Evolutionary conservation across 2,329 filamentous ascomycete species (phyloP).

Genomic region (Paraconiothyrium brasiliense): DNA sequence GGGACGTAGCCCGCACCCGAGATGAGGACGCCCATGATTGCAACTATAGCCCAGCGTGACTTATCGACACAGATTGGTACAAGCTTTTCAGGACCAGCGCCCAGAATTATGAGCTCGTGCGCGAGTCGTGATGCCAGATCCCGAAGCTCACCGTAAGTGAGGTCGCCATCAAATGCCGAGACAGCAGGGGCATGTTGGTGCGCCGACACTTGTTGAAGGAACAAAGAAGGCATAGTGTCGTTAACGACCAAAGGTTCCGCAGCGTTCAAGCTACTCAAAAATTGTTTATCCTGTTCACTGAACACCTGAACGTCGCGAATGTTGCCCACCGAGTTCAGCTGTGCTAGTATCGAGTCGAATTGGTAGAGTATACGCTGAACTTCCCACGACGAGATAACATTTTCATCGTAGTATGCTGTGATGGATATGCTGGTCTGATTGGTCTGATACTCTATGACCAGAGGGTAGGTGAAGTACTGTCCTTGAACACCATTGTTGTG

Average conservation of each 20-base stretch:
- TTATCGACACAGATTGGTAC: constrained; percentile 49
- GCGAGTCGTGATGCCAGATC: constrained; percentile 37
- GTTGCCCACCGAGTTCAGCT: constrained; percentile 34
- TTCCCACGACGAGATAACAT: constrained; percentile 39
- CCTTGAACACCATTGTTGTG: constrained; percentile 38
- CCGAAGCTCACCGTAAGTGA: constrained; percentile 40
- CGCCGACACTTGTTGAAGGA: constrained; percentile 30
- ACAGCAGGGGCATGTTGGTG: constrained; percentile 36
- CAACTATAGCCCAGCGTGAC: constrained; percentile 48
- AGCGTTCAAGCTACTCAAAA: constrained; percentile 37
- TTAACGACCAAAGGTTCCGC: constrained; percentile 31
- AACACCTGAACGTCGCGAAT: constrained; percentile 37
- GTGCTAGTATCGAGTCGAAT: constrained; percentile 38
- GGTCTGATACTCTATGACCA: constrained; percentile 44
- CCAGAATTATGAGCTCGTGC: constrained; percentile 39
- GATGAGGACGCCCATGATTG: constrained; percentile 48
- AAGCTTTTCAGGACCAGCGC: constrained; percentile 45
- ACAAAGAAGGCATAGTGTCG: constrained; percentile 37
- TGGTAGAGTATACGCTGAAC: constrained; percentile 41
- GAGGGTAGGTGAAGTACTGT: constrained; percentile 47
- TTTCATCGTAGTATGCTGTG: constrained; percentile 39
- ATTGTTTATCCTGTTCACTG: constrained; percentile 37
- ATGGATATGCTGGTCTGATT: constrained; percentile 31
- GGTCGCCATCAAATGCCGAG: constrained; percentile 41
- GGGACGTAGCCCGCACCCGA: constrained; percentile 47